Percentiles rank a stretch among this genome's conserved stretches.
These are phyloP conservation scores for Pyrenophora seminiperda DNA, from an alignment of 2,329 filamentous ascomycete genomes.

Conservation along the genomic window DNA sequence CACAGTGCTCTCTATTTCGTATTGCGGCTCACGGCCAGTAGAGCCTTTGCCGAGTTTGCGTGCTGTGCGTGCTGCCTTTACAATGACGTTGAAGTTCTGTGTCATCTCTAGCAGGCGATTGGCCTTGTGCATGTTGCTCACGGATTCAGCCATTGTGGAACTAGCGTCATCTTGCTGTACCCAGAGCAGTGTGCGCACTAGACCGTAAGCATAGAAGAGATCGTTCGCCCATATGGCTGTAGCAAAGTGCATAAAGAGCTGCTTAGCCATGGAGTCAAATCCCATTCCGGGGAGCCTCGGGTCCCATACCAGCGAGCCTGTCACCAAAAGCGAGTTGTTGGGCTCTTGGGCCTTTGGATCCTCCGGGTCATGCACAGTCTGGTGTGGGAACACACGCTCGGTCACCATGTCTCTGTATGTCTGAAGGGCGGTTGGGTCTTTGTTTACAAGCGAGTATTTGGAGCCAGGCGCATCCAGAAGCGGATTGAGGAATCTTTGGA, in stretches of 20 bases:
- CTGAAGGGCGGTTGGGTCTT: conserved; percentile 28
- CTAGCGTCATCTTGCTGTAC: conserved; percentile 64
- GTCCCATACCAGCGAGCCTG: conserved; percentile 44
- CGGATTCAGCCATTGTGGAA: conserved; percentile 62
- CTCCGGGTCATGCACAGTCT: conserved; percentile 52
- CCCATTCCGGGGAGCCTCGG: conserved; percentile 52
- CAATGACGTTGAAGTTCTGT: conserved; percentile 58
- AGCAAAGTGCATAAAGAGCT: conserved; percentile 68
- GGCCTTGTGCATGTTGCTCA: conserved; percentile 61
- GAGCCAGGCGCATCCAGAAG: conserved; percentile 49
- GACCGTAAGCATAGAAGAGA: conserved; percentile 75
- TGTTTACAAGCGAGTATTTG: conserved; percentile 54
- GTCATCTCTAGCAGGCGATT: conserved; percentile 65
- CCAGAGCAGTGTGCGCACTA: conserved; percentile 80
- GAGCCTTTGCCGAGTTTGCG: conserved; percentile 20
- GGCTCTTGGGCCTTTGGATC: conserved; percentile 53
- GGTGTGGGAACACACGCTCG: conserved; percentile 60
- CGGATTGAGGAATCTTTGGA: conserved; percentile 63
- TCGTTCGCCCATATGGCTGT: conserved; percentile 61
- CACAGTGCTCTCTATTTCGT: conserved; percentile 37
- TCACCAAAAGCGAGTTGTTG: conserved; percentile 74
- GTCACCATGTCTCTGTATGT: conserved; percentile 60
- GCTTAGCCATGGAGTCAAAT: conserved; percentile 62
- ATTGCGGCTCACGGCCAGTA: conserved; percentile 34
- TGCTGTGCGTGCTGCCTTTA: conserved; percentile 15